phyloP scores from a whole-genome alignment of 345 rosid genomes.

The Hevea brasiliensis region DNA sequence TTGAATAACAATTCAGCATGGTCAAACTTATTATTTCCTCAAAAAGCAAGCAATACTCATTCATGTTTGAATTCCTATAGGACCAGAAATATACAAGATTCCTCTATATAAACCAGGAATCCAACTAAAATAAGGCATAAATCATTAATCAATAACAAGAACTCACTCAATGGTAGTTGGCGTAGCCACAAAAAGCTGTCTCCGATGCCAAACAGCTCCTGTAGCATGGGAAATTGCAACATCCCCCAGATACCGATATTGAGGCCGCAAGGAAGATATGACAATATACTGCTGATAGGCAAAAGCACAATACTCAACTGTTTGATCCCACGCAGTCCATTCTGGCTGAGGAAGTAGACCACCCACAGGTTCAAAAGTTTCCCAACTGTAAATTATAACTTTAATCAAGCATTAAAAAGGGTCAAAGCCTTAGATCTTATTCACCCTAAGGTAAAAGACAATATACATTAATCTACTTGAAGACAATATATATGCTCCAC shows the following conservation, averaged over 20 bases:
- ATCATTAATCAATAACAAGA: conserved; percentile 6
- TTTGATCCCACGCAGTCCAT: conserved; percentile 99
- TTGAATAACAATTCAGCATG: background rate
- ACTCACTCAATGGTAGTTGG: conserved; percentile 98
- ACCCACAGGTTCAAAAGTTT: conserved; percentile 93
- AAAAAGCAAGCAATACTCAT: background rate
- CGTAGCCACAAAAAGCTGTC: conserved; percentile 95
- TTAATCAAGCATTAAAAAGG: conserved; percentile 22
- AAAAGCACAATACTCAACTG: conserved; percentile 97
- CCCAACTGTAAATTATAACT: conserved; percentile 71
- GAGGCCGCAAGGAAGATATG: conserved; percentile 91
- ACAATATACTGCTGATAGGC: conserved; percentile 90
- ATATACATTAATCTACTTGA: background rate
- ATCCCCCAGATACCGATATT: conserved; percentile 92
- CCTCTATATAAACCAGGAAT: background rate
- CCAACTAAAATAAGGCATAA: background rate
- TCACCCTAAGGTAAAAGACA: background rate
- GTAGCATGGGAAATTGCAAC: conserved; percentile 94
- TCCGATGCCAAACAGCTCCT: conserved; percentile 96
- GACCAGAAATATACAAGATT: background rate
- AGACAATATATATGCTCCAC: background rate
- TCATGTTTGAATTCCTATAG: background rate
- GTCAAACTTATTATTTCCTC: background rate
- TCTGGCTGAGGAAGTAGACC: conserved; percentile 98
- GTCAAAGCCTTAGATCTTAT: conserved; percentile 11